Conservation (phyloP, 371 early-diverging fungal species). For the Mycotypha africana region DNA sequence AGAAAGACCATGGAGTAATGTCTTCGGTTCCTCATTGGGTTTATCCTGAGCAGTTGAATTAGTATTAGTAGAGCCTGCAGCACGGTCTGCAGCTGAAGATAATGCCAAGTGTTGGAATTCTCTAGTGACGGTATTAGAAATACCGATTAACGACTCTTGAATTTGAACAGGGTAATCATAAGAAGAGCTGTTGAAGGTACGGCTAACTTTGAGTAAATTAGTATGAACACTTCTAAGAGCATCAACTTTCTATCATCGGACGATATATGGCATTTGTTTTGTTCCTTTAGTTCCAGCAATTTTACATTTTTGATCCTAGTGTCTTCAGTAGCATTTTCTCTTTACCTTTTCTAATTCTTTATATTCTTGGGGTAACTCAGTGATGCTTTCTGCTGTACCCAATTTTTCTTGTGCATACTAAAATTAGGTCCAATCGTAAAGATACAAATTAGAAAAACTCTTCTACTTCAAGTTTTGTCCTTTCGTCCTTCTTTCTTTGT, state of each 20-base stretch:
- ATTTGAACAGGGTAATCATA: slow-evolving; percentile 76
- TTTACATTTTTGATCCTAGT: neutral
- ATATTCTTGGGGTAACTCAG: slow-evolving; percentile 88
- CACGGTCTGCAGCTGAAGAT: slow-evolving; percentile 44
- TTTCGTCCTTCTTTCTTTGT: neutral
- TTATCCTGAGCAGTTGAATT: neutral
- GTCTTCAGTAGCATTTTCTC: too few species aligned
- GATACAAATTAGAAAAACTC: too few species aligned
- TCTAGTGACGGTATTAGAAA: slow-evolving; percentile 56
- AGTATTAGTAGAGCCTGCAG: slow-evolving; percentile 3
- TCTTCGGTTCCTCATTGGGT: slow-evolving; percentile 39
- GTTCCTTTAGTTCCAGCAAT: neutral
- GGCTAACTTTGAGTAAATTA: slow-evolving; percentile 63
- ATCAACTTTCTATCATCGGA: slow-evolving; percentile 60
- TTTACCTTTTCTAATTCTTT: slow-evolving; percentile 68
- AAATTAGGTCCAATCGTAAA: too few species aligned
- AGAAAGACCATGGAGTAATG: slow-evolving; percentile 67
- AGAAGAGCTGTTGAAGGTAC: slow-evolving; percentile 61
- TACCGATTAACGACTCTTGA: slow-evolving; percentile 60
- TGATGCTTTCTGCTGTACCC: slow-evolving; percentile 73
- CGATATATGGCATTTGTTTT: too few species aligned
- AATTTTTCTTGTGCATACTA: slow-evolving; percentile 85
- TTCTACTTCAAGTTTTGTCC: neutral
- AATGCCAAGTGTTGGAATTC: slow-evolving; percentile 60
- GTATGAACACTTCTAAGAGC: slow-evolving; percentile 60